Evolutionary conservation across 495 filamentous ascomycete genomes (phyloP), one percentile per base, ranked within the genome.

Genomic region (Poronia punctata): DNA sequence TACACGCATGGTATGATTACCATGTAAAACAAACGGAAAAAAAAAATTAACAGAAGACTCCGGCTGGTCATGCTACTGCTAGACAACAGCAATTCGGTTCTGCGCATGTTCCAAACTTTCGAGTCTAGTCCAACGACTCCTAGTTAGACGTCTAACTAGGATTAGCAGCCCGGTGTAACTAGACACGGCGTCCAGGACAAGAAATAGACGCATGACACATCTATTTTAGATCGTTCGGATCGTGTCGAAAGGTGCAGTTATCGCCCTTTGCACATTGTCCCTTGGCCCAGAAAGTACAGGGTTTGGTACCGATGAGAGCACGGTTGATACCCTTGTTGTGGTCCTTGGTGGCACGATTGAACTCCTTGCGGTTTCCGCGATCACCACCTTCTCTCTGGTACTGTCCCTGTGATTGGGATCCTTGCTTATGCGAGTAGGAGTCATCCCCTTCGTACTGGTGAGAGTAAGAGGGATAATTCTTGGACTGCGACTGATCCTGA

Each of bases 251-350:
- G 1, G 85, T 92, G 59, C 88, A 95, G 23, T 82, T 80, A 12
- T 84, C 82, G 3, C 88, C 88, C 60, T 94, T 92, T 12, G 71
- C 69, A 62, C 88, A 95, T 57, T 80, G 81, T 11, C 87, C 87
- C 41, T 84, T 74, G 5, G 73, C 66, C 70, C 73, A 95, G 61
- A 87, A 94, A 34, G 72, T 76, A 62, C 88, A 95, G 11, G 83
- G 72, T 52, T 74, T 73, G 8, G 74, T 75, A 10, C 67, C 66
- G 21, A 70, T 69, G 6, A 69, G 49, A 22, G 55, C 58, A 12
- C 57, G 60, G 25, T 70, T 68, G 37, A 70, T 69, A 0, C 57
- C 60, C 35, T 68, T 56, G n/a, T n/a, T n/a, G 10, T 67, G 65
- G 3, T 58, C 55, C 18, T 50, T 55, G 20, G 23, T 45, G 7